phyloP scores from a whole-genome alignment of 2,329 filamentous ascomycete genomes.

The Aureobasidium subglaciale region DNA sequence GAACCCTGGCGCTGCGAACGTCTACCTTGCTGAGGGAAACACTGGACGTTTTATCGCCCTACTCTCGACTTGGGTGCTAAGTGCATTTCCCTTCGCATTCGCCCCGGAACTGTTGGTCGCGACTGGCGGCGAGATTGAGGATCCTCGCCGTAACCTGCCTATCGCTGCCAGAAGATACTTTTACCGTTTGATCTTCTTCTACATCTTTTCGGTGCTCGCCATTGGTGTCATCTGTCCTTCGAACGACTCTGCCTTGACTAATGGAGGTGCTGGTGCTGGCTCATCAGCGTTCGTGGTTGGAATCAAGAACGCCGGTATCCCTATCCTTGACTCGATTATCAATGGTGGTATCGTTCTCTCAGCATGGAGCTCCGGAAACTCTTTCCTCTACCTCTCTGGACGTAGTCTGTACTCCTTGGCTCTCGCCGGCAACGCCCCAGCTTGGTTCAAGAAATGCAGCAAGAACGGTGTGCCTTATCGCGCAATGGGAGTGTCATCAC shows the following conservation, averaged over 20 bases:
- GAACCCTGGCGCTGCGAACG: slow-evolving; percentile 41
- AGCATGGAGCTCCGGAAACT: slow-evolving; percentile 50
- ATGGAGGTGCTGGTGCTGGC: slow-evolving; percentile 47
- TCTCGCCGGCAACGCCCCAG: slow-evolving; percentile 57
- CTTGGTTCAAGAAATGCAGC: slow-evolving; percentile 53
- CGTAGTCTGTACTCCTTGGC: slow-evolving; percentile 48
- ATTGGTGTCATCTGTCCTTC: slow-evolving; percentile 55
- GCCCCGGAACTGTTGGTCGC: slow-evolving; percentile 51
- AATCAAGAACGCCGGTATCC: slow-evolving; percentile 44
- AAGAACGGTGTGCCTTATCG: slow-evolving; percentile 51
- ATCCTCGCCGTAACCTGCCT: slow-evolving; percentile 52
- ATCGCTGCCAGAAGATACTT: slow-evolving; percentile 54
- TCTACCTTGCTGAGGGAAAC: slow-evolving; percentile 40
- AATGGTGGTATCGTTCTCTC: slow-evolving; percentile 61
- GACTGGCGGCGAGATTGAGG: slow-evolving; percentile 50
- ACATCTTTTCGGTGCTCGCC: slow-evolving; percentile 50
- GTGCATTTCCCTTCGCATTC: slow-evolving; percentile 49
- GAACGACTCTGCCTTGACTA: slow-evolving; percentile 44
- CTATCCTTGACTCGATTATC: slow-evolving; percentile 56
- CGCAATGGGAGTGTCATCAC: slow-evolving; percentile 37
- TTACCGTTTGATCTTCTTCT: slow-evolving; percentile 57
- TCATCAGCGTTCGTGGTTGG: slow-evolving; percentile 46
- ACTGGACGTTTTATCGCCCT: slow-evolving; percentile 47
- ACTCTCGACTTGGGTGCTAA: slow-evolving; percentile 44
- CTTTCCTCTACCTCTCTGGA: slow-evolving; percentile 45